phyloP scores from a whole-genome alignment of 2,329 filamentous ascomycete genomes.

The Xylariaceae sp. region DNA sequence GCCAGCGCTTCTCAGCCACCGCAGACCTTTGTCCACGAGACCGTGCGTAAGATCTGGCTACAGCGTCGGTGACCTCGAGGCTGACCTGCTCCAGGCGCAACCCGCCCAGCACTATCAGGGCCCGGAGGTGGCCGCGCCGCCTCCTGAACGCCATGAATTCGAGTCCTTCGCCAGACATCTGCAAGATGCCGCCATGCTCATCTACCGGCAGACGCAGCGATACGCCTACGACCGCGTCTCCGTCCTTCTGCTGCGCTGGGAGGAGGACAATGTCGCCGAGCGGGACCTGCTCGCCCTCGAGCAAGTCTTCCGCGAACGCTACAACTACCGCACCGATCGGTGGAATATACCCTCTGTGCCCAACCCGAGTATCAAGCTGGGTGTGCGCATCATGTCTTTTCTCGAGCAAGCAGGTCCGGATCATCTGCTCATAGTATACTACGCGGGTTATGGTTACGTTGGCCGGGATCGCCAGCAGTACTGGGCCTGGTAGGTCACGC shows the following conservation, averaged over 20 bases:
- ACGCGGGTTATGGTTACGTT: constrained; percentile 53
- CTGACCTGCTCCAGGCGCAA: constrained; percentile 10
- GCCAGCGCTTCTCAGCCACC: constrained; percentile 20
- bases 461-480: constrained; percentile 54
- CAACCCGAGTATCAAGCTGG: constrained; percentile 54
- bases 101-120: constrained; percentile 20
- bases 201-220: constrained; percentile 54
- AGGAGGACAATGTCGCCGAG: constrained; percentile 48
- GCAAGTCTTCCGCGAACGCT: constrained; percentile 50
- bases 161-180: constrained; percentile 60
- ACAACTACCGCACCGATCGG: constrained; percentile 52
- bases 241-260: constrained; percentile 55
- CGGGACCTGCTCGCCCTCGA: constrained; percentile 48
- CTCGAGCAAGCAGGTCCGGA: constrained; percentile 50
- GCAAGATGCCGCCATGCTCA: constrained; percentile 61
- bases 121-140: constrained; percentile 22
- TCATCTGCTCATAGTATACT: constrained; percentile 58
- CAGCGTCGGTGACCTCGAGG: too few species aligned
- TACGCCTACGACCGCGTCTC: constrained; percentile 51
- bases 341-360: constrained; percentile 54
- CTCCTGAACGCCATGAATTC: constrained; percentile 51
- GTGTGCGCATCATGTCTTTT: constrained; percentile 52
- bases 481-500: constrained; percentile 55
- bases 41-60: too few species aligned
- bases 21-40: constrained; percentile 21